phyloP scores from a whole-genome alignment of 441 rosid species.

The Kokia cookei region DNA sequence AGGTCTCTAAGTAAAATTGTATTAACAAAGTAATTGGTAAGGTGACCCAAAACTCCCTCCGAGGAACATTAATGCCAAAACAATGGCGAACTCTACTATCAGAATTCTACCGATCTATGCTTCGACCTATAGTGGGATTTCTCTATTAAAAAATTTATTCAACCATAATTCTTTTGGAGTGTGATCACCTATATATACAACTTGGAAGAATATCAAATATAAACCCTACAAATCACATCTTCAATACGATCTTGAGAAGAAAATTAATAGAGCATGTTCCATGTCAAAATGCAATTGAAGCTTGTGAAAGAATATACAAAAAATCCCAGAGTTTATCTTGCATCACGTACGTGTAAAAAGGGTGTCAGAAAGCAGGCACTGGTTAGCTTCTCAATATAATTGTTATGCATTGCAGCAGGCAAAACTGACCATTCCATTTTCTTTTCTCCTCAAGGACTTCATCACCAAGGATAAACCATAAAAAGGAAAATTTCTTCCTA shows the following conservation, averaged over 20 bases:
- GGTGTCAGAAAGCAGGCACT: conserved; percentile 7
- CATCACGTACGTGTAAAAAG: conserved; percentile 22
- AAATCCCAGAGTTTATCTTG: conserved; percentile 15
- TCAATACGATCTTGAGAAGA: conserved; percentile 15
- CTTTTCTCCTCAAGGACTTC: conserved; percentile 4
- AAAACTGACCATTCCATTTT: conserved; percentile 14
- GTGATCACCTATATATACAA: conserved; percentile 16
- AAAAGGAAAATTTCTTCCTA: conserved; percentile 16
- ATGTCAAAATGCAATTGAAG: conserved; percentile 21
- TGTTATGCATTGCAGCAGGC: conserved; percentile 2
- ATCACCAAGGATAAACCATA: conserved; percentile 13
- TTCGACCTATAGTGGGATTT: conserved; percentile 6
- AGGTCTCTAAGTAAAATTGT: conserved; percentile 11
- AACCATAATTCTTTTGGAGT: conserved; percentile 11
- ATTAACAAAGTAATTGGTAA: conserved; percentile 15
- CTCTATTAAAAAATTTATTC: conserved; percentile 23
- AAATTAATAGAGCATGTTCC: conserved; percentile 13
- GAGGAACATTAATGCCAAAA: conserved; percentile 4
- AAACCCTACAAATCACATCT: conserved; percentile 14
- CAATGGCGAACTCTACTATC: conserved; percentile 12
- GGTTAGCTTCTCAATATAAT: conserved; percentile 9
- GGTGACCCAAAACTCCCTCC: conserved; percentile 9
- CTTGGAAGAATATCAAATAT: conserved; percentile 7
- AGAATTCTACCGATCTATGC: conserved; percentile 14
- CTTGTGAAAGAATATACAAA: conserved; percentile 12